Percentiles rank a stretch among this genome's conserved stretches.
Evolutionary conservation across 2,329 filamentous ascomycete species (phyloP).

Genomic region (Neocucurbitaria cava): DNA sequence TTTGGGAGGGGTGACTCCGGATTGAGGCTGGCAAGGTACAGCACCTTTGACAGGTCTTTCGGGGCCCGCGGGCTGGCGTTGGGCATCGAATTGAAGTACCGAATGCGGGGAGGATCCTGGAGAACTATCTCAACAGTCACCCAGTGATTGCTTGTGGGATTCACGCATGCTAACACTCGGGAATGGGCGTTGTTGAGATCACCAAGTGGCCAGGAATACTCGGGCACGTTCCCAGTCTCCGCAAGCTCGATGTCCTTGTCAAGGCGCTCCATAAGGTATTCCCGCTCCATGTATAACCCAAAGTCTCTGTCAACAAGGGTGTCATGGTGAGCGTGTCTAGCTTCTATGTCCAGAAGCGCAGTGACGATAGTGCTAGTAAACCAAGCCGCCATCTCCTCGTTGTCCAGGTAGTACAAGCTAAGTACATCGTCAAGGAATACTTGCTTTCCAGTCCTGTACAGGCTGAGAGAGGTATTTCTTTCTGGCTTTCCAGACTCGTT

Average conservation of each 20-base stretch:
- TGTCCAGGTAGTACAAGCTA: not conserved
- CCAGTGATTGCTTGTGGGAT: not conserved
- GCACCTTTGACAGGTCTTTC: not conserved
- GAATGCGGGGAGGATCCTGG: not conserved
- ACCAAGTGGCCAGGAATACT: not conserved
- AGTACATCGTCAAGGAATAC: not conserved
- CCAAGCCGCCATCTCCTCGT: not conserved
- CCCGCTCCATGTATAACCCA: not conserved
- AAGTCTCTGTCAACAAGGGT: not conserved
- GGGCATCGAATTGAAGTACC: not conserved
- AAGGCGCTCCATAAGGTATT: not conserved
- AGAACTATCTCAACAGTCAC: not conserved
- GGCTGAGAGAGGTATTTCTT: too few species aligned
- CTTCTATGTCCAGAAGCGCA: not conserved
- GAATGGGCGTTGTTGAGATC: not conserved
- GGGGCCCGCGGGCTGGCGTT: not conserved
- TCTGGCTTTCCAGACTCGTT: too few species aligned
- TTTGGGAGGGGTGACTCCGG: not conserved
- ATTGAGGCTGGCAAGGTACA: not conserved
- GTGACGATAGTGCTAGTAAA: not conserved
- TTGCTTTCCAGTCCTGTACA: too few species aligned
- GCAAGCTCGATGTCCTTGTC: not conserved
- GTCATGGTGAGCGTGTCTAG: not conserved
- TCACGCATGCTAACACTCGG: not conserved
- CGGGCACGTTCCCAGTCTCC: not conserved